These are phyloP conservation scores for Trichosporon faecale DNA, from an alignment of 1,284 basidiomycete species.

Conservation along the genomic window DNA sequence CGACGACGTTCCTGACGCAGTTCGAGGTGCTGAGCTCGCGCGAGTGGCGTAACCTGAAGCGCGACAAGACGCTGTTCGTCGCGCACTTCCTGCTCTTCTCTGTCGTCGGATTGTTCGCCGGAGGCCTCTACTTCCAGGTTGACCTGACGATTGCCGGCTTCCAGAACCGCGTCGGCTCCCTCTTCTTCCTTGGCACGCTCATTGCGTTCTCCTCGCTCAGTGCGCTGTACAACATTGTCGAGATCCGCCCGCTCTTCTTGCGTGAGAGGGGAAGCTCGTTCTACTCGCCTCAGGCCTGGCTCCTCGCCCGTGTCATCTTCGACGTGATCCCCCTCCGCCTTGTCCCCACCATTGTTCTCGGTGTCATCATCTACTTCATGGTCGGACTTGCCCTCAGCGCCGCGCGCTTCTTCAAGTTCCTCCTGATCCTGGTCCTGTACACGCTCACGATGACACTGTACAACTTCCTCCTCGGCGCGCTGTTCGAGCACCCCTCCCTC, in stretches of 20 bases:
- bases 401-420: slow-evolving; percentile 74
- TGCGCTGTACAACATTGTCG: slow-evolving; percentile 78
- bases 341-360: slow-evolving; percentile 88
- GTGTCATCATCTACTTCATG: slow-evolving; percentile 94
- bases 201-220: slow-evolving; percentile 83
- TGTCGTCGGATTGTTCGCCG: slow-evolving; percentile 72
- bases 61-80: slow-evolving; percentile 76
- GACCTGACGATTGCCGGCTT: slow-evolving; percentile 79
- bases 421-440: slow-evolving; percentile 71
- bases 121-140: slow-evolving; percentile 79
- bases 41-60: slow-evolving; percentile 74
- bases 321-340: slow-evolving; percentile 93
- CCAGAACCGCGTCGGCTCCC: slow-evolving; percentile 79
- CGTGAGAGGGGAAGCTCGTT: slow-evolving; percentile 74
- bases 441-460: slow-evolving; percentile 79
- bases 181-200: slow-evolving; percentile 84
- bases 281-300: slow-evolving; percentile 63
- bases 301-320: slow-evolving; percentile 92
- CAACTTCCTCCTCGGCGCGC: slow-evolving; percentile 81
- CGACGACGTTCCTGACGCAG: slow-evolving; percentile 78
- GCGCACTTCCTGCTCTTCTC: slow-evolving; percentile 68
- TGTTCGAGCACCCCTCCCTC: slow-evolving; percentile 77
- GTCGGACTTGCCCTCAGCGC: slow-evolving; percentile 71
- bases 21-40: slow-evolving; percentile 70
- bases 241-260: slow-evolving; percentile 75